Evolutionary conservation across 352 stramenopile genomes (phyloP).

Genomic region (Pythium phragmitis): DNA sequence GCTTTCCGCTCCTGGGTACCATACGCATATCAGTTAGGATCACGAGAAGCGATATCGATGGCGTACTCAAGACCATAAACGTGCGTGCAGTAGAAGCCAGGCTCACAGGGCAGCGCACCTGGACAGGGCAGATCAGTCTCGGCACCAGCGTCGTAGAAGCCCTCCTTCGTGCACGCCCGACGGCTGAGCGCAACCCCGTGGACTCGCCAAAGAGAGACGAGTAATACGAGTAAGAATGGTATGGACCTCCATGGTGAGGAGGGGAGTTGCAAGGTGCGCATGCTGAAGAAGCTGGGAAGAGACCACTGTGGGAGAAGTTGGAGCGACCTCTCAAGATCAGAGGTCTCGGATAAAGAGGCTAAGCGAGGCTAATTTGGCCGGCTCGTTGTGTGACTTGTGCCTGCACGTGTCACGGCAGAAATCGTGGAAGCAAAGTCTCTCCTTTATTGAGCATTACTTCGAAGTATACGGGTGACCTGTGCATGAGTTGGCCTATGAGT

Average conservation of each 20-base stretch:
- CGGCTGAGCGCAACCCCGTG: conserved; percentile 1
- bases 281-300: neutral
- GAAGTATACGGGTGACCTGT: no score
- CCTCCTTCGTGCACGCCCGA: conserved; percentile 40
- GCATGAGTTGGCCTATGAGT: no score
- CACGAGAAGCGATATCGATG: no score
- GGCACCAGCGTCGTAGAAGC: conserved; percentile 47
- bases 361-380: no score
- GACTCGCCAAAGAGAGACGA: neutral
- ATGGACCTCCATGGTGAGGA: neutral
- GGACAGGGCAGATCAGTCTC: conserved; percentile 44
- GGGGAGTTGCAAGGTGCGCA: neutral
- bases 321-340: no score
- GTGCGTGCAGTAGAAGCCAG: conserved; percentile 67
- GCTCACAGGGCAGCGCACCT: conserved; percentile 35
- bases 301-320: no score
- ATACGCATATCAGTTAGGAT: no score
- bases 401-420: no score
- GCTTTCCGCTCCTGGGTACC: conserved; percentile 31
- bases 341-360: no score
- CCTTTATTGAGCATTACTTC: no score
- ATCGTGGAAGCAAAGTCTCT: no score
- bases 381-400: no score
- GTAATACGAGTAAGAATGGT: neutral
- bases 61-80: neutral